phyloP scores from a whole-genome alignment of 2,329 filamentous ascomycete species.

The Aspergillus awamori region DNA sequence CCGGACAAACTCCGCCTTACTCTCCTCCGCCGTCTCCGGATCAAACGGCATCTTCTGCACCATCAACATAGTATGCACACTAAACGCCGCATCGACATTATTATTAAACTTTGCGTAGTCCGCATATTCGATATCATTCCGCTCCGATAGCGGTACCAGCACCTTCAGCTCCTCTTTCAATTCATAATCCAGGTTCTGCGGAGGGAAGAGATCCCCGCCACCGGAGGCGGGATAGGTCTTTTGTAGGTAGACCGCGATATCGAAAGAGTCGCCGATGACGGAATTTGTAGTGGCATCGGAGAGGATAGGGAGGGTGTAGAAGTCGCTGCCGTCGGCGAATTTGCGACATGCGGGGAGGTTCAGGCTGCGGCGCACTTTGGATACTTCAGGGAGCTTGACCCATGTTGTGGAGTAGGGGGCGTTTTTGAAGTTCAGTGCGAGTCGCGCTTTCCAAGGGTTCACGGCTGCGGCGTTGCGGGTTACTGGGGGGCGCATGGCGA shows the following conservation, averaged over 20 bases:
- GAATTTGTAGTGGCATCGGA: constrained; percentile 47
- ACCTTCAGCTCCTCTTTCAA: constrained; percentile 33
- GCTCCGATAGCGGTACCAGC: constrained; percentile 45
- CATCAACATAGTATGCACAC: constrained; percentile 47
- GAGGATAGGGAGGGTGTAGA: constrained; percentile 63
- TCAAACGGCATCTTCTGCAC: constrained; percentile 54
- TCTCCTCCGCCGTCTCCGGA: constrained; percentile 49
- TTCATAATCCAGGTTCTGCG: constrained; percentile 46
- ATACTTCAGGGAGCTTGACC: constrained; percentile 58
- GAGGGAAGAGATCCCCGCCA: constrained; percentile 54
- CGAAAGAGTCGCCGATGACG: constrained; percentile 64
- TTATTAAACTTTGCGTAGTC: constrained; percentile 57
- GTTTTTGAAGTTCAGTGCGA: constrained; percentile 55
- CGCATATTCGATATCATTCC: constrained; percentile 28
- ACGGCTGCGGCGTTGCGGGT: constrained; percentile 39
- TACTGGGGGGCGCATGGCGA: constrained; percentile 42
- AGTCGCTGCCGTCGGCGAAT: constrained; percentile 60
- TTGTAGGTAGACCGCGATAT: constrained; percentile 65
- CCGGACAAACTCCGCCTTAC: constrained; percentile 53
- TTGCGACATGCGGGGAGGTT: constrained; percentile 55
- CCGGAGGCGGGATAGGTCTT: constrained; percentile 53
- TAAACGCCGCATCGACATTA: constrained; percentile 59
- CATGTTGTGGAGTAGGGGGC: constrained; percentile 55
- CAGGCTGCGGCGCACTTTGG: constrained; percentile 51
- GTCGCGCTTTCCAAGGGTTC: constrained; percentile 57